Evolutionary conservation across 495 filamentous ascomycete species (phyloP), one percentile per base, ranked within the genome.

Genomic region (Immersiella caudata): DNA sequence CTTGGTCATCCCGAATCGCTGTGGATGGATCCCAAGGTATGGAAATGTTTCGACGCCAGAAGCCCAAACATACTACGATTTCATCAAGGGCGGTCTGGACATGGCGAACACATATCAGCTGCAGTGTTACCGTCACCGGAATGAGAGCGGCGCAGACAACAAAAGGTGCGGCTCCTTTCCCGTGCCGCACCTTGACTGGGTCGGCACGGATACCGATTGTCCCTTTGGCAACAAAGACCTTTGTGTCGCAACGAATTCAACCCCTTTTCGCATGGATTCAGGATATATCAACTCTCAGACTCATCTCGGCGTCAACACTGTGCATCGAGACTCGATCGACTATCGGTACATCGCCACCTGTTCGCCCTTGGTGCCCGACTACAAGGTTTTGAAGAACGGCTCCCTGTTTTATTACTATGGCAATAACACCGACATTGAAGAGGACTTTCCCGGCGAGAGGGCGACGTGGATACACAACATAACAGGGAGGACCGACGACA

Each of bases 251-350:
- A 35, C 27, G 8, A 60, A 60, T 25, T 60, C 56, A 18, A 35
- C 56, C 24, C 56, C 56, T 20, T 25, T 35, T 35, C 24, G 56
- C 24, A 60, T 60, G 56, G 56, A 60, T 25, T 33, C 56, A 5
- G 56, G 56, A 6, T 60, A 60, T n/a, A 60, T 60, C 56, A 60
- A 35, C 27, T 60, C 56, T 2, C 24, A 35, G 18, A 60, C 56
- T 1, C 56, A 60, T 22, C 56, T 60, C 24, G 56, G 56, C 1
- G 18, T 60, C 56, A 60, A 60, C 27, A 22, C n/a, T 3, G 24
- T 1, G 24, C 7, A n/a, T 22, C 8, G 18, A 3, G 25, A 60
- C 24, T 25, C 56, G n/a, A 35, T 60, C 56, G 56, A 60, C 24
- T 60, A 29, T 16, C 56, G 56, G 20, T 29, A 60, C 24, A 35